phyloP scores from a whole-genome alignment of 2,329 filamentous ascomycete genomes.

The Phoma sp. region DNA sequence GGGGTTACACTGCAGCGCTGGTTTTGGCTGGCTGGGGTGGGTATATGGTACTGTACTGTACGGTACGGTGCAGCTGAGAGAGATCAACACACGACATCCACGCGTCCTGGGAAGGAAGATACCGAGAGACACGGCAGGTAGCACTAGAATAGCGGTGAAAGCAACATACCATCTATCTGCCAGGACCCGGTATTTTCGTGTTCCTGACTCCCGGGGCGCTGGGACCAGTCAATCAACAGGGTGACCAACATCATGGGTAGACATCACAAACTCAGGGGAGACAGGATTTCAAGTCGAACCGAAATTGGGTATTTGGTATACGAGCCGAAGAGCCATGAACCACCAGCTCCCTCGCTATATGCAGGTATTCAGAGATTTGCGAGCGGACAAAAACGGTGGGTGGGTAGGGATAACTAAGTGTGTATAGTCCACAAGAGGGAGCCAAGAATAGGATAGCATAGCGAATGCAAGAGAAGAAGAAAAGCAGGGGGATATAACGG shows the following conservation, averaged over 20 bases:
- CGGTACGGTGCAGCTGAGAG: no score
- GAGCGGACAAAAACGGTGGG: neutral
- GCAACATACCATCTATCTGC: neutral
- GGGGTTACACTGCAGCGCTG: no score
- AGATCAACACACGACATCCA: neutral
- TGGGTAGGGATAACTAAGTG: neutral
- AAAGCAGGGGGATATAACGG: slow-evolving; percentile 17
- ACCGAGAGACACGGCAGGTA: neutral
- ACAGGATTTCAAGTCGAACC: slow-evolving; percentile 5
- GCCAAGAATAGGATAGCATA: slow-evolving; percentile 5
- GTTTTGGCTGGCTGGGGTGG: no score
- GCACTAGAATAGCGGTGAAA: slow-evolving; percentile 26
- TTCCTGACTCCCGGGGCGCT: slow-evolving; percentile 7
- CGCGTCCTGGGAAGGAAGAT: neutral
- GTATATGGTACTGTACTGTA: no score
- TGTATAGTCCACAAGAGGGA: slow-evolving; percentile 9
- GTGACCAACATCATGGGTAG: neutral
- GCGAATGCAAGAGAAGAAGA: slow-evolving; percentile 22
- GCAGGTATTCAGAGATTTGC: slow-evolving; percentile 10
- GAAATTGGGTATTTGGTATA: slow-evolving; percentile 20
- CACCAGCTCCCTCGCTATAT: slow-evolving; percentile 20
- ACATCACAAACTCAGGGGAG: neutral
- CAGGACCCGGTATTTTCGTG: slow-evolving; percentile 2
- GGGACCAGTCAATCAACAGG: neutral
- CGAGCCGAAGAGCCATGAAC: slow-evolving; percentile 7